These are phyloP conservation scores for Filosporella fistucella DNA, from an alignment of 495 filamentous ascomycete species.

Conservation along the genomic window DNA sequence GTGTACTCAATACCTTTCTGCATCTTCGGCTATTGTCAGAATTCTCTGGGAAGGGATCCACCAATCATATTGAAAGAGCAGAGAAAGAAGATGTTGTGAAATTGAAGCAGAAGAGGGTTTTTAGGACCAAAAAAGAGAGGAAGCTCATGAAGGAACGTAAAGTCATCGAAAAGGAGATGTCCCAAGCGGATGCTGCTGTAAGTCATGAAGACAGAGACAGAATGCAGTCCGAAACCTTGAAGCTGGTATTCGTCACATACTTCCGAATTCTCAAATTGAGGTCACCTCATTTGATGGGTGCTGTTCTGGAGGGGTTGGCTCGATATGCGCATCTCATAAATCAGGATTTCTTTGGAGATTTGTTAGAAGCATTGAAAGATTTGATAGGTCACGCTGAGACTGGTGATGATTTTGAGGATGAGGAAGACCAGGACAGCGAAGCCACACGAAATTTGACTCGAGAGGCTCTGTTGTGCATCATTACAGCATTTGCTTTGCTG, in stretches of 20 bases:
- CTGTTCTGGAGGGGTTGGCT: slow-evolving; percentile 86
- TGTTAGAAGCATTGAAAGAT: slow-evolving; percentile 90
- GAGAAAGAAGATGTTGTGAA: slow-evolving; percentile 50
- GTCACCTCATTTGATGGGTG: slow-evolving; percentile 79
- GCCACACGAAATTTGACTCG: slow-evolving; percentile 64
- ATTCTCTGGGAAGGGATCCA: slow-evolving; percentile 76
- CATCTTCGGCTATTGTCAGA: slow-evolving; percentile 84
- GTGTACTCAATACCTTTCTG: slow-evolving; percentile 84
- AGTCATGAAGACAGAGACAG: slow-evolving; percentile 87
- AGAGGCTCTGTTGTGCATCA: slow-evolving; percentile 88
- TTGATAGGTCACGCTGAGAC: slow-evolving; percentile 67
- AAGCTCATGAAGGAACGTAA: slow-evolving; percentile 79
- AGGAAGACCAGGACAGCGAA: slow-evolving; percentile 35
- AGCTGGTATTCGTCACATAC: slow-evolving; percentile 91
- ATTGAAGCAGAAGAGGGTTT: slow-evolving; percentile 61
- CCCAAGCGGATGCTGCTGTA: slow-evolving; percentile 83
- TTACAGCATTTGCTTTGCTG: slow-evolving; percentile 90
- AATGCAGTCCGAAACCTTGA: slow-evolving; percentile 90
- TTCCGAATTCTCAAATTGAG: slow-evolving; percentile 89
- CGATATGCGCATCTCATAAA: slow-evolving; percentile 93
- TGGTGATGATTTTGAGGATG: slow-evolving; percentile 39
- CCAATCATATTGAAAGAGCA: slow-evolving; percentile 60
- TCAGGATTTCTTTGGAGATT: slow-evolving; percentile 94
- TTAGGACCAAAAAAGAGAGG: slow-evolving; percentile 67
- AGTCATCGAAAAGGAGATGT: slow-evolving; percentile 87